These are phyloP conservation scores for Astrephomene gubernaculifera DNA, from an alignment of 139 green algal genomes.

Conservation along the genomic window DNA sequence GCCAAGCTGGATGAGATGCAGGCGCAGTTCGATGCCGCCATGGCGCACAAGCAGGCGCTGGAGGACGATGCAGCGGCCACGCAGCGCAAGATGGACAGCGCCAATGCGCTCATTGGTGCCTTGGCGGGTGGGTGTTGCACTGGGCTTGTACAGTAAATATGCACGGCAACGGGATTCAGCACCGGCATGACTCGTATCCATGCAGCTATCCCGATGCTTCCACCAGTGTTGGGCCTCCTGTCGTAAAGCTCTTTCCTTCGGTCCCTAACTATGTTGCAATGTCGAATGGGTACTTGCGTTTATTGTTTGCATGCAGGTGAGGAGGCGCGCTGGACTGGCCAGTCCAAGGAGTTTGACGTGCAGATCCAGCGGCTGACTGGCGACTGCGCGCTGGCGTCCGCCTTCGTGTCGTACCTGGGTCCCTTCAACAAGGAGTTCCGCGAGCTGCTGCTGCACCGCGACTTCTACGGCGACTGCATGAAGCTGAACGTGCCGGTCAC, in stretches of 20 bases:
- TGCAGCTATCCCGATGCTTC: no score
- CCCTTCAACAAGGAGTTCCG: slow-evolving; percentile 97
- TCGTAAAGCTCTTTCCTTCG: no score
- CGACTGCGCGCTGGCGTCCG: slow-evolving; percentile 86
- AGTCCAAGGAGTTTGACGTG: slow-evolving; percentile 89
- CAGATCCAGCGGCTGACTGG: slow-evolving; percentile 89
- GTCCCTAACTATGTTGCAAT: no score
- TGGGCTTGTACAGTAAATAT: no score
- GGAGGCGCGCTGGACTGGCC: slow-evolving; percentile 91
- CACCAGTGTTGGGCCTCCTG: no score
- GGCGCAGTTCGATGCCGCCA: slow-evolving; percentile 91
- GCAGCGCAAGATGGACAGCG: slow-evolving; percentile 91
- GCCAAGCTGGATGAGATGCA: slow-evolving; percentile 94
- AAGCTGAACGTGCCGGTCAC: slow-evolving; percentile 82
- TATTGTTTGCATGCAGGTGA: slow-evolving; percentile 80
- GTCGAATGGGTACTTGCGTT: neutral
- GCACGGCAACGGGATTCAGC: no score
- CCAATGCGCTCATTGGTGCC: slow-evolving; percentile 89
- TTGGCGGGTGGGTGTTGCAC: slow-evolving; percentile 73
- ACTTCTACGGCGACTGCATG: slow-evolving; percentile 86
- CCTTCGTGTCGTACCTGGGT: slow-evolving; percentile 93
- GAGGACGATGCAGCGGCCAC: slow-evolving; percentile 90
- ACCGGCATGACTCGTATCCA: no score
- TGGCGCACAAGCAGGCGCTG: slow-evolving; percentile 92
- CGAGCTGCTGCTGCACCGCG: slow-evolving; percentile 85